phyloP scores from a whole-genome alignment of 1,139 yeast species.

The Taphrina deformans region DNA sequence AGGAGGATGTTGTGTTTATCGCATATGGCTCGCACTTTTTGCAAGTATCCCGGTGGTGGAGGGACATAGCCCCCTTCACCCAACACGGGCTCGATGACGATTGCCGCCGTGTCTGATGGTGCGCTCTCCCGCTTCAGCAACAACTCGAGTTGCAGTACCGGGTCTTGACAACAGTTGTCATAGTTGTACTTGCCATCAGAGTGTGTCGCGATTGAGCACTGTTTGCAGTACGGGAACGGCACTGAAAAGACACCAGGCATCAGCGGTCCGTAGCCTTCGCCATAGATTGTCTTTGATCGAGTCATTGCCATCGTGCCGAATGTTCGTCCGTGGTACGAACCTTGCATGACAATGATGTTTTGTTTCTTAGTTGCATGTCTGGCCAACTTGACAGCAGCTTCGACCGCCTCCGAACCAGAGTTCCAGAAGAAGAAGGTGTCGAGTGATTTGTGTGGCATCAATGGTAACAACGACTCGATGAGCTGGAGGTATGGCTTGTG shows the following conservation, averaged over 20 bases:
- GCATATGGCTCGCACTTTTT: slow-evolving; percentile 66
- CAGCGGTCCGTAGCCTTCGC: slow-evolving; percentile 23
- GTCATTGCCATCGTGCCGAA: slow-evolving; percentile 92
- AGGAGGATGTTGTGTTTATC: slow-evolving; percentile 69
- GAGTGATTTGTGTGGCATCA: slow-evolving; percentile 23
- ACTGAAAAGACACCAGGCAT: slow-evolving; percentile 30
- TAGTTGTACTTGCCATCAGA: slow-evolving; percentile 19
- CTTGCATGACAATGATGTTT: slow-evolving; percentile 25
- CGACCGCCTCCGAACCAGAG: slow-evolving; percentile 96
- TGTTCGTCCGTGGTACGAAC: slow-evolving; percentile 89
- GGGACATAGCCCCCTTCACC: slow-evolving; percentile 95
- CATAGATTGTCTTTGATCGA: slow-evolving; percentile 41
- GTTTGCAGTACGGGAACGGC: slow-evolving; percentile 24
- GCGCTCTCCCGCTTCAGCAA: slow-evolving; percentile 13
- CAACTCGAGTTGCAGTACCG: slow-evolving; percentile 21
- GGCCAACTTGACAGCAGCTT: slow-evolving; percentile 94
- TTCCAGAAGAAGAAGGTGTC: slow-evolving; percentile 66
- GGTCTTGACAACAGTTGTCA: slow-evolving; percentile 21
- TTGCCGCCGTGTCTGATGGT: slow-evolving; percentile 67
- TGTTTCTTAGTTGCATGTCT: slow-evolving; percentile 18
- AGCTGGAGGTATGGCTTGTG: slow-evolving; percentile 18
- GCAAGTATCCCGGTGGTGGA: slow-evolving; percentile 62
- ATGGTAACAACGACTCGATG: slow-evolving; percentile 3
- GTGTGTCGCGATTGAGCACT: slow-evolving; percentile 9
- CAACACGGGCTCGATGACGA: slow-evolving; percentile 92